These are phyloP conservation scores for Spergularia bocconei DNA, from an alignment of 148 eudicot genomes.

Conservation along the genomic window DNA sequence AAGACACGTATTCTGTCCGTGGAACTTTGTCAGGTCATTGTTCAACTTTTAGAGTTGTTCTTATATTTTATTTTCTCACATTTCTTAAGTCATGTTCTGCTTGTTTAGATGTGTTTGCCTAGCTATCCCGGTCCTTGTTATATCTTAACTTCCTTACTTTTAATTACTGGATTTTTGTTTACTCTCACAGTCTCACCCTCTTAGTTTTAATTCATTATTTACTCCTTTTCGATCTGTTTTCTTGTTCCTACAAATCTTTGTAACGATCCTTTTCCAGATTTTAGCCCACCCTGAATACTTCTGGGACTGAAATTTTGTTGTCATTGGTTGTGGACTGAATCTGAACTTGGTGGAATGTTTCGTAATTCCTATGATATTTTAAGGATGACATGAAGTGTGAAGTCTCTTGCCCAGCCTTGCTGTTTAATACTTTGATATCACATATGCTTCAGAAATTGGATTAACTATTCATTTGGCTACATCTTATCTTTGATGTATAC, in stretches of 20 bases:
- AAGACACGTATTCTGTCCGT: conserved; percentile 90
- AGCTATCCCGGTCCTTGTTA: background rate
- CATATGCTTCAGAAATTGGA: too few species aligned
- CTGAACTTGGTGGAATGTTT: conserved; percentile 1
- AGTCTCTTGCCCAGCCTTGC: background rate
- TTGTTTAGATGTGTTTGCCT: background rate
- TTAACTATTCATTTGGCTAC: too few species aligned
- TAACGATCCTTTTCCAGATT: background rate
- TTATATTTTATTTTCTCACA: background rate
- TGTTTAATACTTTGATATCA: background rate
- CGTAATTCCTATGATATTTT: too few species aligned
- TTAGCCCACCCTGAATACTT: too few species aligned
- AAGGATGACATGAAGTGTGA: too few species aligned
- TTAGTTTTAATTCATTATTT: background rate
- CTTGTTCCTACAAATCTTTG: background rate
- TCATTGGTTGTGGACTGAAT: background rate
- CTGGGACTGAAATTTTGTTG: background rate
- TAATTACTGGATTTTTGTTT: background rate
- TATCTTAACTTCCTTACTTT: background rate
- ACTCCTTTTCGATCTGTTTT: background rate
- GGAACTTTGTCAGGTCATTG: conserved; percentile 84
- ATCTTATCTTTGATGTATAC: too few species aligned
- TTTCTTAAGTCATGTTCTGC: background rate
- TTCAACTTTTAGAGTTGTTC: conserved; percentile 7
- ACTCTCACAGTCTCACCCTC: background rate